These are phyloP conservation scores for Raffaelea ambrosiae DNA, from an alignment of 2,329 filamentous ascomycete genomes.

Conservation along the genomic window DNA sequence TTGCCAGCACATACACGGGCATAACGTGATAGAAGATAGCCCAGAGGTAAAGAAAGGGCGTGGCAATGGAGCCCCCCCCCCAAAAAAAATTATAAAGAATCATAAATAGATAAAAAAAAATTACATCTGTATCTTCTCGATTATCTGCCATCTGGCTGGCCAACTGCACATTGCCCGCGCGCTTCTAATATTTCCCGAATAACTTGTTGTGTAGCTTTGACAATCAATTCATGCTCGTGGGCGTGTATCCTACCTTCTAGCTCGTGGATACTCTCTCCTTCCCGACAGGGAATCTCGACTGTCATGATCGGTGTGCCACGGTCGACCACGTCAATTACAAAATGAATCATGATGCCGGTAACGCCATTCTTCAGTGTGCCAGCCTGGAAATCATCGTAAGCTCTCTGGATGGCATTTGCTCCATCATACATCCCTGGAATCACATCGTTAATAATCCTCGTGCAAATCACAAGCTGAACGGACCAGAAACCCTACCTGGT, in stretches of 20 bases:
- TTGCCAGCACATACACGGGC: no score
- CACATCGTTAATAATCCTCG: not conserved
- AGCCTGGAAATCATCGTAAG: constrained; percentile 61
- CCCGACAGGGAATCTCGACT: constrained; percentile 56
- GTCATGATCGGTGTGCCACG: constrained; percentile 66
- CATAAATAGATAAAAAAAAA: no score
- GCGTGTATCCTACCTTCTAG: constrained; percentile 67
- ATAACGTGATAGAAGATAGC: no score
- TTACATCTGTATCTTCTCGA: no score
- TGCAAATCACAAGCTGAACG: not conserved
- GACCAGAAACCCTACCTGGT: constrained; percentile 42
- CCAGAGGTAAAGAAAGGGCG: no score
- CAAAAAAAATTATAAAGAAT: no score
- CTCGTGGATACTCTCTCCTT: constrained; percentile 54
- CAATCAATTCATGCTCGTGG: constrained; percentile 70
- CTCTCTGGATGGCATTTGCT: constrained; percentile 66
- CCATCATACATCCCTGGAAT: constrained; percentile 67
- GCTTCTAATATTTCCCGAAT: constrained; percentile 25
- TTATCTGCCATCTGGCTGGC: no score
- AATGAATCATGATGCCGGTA: constrained; percentile 86
- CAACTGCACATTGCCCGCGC: no score
- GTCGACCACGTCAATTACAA: constrained; percentile 75
- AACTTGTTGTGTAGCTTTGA: constrained; percentile 57
- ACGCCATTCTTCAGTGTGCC: constrained; percentile 55
- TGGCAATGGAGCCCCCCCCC: no score